phyloP scores from a whole-genome alignment of 805 yeast genomes.

The Middelhovenomyces tepae region DNA sequence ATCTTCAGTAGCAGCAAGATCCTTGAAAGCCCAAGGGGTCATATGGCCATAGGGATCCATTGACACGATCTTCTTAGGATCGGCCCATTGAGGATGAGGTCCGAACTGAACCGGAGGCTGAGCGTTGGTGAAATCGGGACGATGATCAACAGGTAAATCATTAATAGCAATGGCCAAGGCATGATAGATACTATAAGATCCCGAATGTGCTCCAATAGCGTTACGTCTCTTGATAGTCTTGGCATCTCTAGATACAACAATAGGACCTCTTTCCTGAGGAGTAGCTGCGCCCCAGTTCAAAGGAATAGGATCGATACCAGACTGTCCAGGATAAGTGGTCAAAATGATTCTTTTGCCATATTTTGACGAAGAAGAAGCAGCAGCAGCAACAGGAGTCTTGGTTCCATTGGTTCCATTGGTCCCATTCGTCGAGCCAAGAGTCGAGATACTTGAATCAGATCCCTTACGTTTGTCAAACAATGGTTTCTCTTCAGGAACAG shows the following conservation, averaged over 20 bases:
- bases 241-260: conserved; percentile 44
- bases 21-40: conserved; percentile 50
- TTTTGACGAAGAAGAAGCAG: conserved; percentile 10
- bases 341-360: conserved; percentile 33
- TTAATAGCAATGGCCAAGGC: conserved; percentile 57
- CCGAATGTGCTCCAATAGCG: conserved; percentile 58
- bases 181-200: conserved; percentile 55
- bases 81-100: conserved; percentile 50
- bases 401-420: conserved; percentile 6
- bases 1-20: conserved; percentile 35
- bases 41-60: conserved; percentile 62
- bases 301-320: conserved; percentile 39
- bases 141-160: conserved; percentile 43
- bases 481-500: not conserved
- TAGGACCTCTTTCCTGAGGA: conserved; percentile 45
- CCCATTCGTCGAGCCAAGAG: conserved; percentile 6
- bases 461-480: conserved; percentile 1
- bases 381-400: conserved; percentile 6
- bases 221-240: conserved; percentile 47
- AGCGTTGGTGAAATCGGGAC: conserved; percentile 54
- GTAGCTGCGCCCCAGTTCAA: conserved; percentile 47
- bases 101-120: conserved; percentile 51
- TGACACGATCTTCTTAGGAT: conserved; percentile 48
- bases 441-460: too few relatives aligned
- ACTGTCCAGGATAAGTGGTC: conserved; percentile 47